A percentile compares a stretch with the other conserved stretches of the same genome.
These are phyloP conservation scores for Hamigera avellanea DNA, from an alignment of 495 filamentous ascomycete genomes.

Conservation along the genomic window DNA sequence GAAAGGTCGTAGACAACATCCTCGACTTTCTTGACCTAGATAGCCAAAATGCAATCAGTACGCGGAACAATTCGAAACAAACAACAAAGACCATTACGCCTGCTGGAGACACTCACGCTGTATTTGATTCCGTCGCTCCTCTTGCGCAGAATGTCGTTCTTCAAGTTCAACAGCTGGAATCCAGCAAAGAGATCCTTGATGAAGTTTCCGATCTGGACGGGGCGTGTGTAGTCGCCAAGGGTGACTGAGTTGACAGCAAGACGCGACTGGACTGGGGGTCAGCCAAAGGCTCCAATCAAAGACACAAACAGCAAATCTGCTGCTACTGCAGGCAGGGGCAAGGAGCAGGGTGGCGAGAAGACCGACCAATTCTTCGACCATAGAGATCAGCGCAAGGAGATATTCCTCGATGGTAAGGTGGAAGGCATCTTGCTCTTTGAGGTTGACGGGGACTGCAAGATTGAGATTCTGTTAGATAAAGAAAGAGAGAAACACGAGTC, in stretches of 20 bases:
- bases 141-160: conserved; percentile 84
- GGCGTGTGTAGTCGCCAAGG: conserved; percentile 73
- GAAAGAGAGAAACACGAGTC: background rate
- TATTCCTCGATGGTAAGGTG: conserved; percentile 97
- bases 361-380: conserved; percentile 89
- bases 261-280: conserved; percentile 54
- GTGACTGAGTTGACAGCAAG: conserved; percentile 96
- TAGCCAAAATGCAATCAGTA: conserved; percentile 3
- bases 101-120: conserved; percentile 40
- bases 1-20: conserved; percentile 95
- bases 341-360: no score
- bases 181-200: conserved; percentile 92
- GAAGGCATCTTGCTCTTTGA: conserved; percentile 83
- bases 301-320: background rate
- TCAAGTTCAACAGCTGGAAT: conserved; percentile 92
- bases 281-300: no score
- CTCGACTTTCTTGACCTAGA: conserved; percentile 83
- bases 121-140: conserved; percentile 93
- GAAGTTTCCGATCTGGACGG: conserved; percentile 76
- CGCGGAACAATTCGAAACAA: no score
- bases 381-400: conserved; percentile 68
- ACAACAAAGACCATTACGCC: background rate
- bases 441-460: conserved; percentile 75
- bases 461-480: conserved; percentile 1
- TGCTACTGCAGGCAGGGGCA: no score